A percentile compares a stretch with the other conserved stretches of the same genome.
Conservation (phyloP, 495 filamentous ascomycete species). For the Stereocaulon alpinum region DNA sequence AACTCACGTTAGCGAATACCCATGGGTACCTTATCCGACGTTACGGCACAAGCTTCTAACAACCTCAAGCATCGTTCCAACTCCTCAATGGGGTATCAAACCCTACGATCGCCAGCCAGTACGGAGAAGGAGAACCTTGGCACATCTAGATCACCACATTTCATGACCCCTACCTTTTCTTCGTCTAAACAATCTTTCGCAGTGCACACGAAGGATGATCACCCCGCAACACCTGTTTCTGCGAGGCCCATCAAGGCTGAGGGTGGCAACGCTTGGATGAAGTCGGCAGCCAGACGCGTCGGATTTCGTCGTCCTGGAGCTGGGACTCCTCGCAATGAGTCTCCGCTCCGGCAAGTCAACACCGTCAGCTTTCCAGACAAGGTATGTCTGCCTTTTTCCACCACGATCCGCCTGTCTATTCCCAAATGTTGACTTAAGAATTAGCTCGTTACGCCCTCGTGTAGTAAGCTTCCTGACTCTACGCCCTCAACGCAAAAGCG, state of each 20-base stretch:
- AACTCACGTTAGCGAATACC: not conserved
- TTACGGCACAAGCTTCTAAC: slow-evolving; percentile 20
- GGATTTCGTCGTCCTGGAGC: slow-evolving; percentile 15
- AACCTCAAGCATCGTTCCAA: slow-evolving; percentile 13
- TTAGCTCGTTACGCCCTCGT: slow-evolving; percentile 13
- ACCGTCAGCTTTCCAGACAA: slow-evolving; percentile 21
- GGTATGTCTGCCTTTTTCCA: slow-evolving; percentile 2
- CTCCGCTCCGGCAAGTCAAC: not conserved
- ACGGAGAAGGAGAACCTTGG: slow-evolving; percentile 14
- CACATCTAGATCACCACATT: slow-evolving; percentile 16
- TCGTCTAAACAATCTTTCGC: slow-evolving; percentile 15
- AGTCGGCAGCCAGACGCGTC: slow-evolving; percentile 20
- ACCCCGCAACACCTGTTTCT: slow-evolving; percentile 6
- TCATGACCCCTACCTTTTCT: slow-evolving; percentile 24
- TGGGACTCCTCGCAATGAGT: slow-evolving; percentile 21
- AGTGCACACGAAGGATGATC: not conserved
- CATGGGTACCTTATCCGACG: slow-evolving; percentile 23
- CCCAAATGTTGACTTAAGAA: not conserved
- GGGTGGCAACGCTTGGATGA: slow-evolving; percentile 11
- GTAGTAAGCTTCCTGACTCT: not conserved
- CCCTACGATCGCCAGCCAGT: slow-evolving; percentile 5
- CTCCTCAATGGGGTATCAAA: slow-evolving; percentile 15
- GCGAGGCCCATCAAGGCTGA: slow-evolving; percentile 10
- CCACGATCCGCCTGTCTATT: not conserved
- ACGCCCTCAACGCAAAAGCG: not conserved